Evolutionary conservation across 2,329 filamentous ascomycete species (phyloP).

Genomic region (Thermochaetoides dissita): DNA sequence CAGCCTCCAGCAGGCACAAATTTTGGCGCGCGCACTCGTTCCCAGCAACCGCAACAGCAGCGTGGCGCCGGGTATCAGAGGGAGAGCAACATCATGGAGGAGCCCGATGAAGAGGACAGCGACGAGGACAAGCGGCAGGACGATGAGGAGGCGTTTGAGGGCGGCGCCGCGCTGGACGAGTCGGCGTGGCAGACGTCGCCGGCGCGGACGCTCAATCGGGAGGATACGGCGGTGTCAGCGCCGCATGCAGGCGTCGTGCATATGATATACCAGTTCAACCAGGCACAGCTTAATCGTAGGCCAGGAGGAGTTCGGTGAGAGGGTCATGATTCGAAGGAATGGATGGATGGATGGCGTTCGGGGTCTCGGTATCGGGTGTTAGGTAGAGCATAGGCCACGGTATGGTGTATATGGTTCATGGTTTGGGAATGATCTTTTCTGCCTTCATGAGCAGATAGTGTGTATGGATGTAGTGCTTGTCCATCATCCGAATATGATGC

Average conservation of each 20-base stretch:
- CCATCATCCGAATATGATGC: too few species aligned
- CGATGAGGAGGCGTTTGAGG: conserved; percentile 43
- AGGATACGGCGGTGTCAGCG: conserved; percentile 31
- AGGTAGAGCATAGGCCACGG: too few species aligned
- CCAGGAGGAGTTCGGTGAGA: conserved; percentile 15
- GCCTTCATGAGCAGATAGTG: too few species aligned
- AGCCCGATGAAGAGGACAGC: conserved; percentile 28
- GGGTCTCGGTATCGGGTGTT: too few species aligned
- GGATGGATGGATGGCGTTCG: background rate
- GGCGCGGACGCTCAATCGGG: conserved; percentile 34
- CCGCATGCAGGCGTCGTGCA: conserved; percentile 41
- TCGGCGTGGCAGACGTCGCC: conserved; percentile 47
- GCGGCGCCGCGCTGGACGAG: conserved; percentile 38
- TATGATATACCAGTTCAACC: conserved; percentile 44
- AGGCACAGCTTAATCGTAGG: conserved; percentile 35
- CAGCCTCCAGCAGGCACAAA: conserved; percentile 38
- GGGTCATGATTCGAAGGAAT: background rate
- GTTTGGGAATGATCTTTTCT: background rate
- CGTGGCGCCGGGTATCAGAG: conserved; percentile 29
- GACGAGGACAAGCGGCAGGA: conserved; percentile 36
- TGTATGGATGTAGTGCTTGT: too few species aligned
- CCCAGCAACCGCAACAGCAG: conserved; percentile 23
- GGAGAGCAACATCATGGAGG: conserved; percentile 40
- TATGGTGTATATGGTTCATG: background rate
- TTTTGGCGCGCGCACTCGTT: too few species aligned